Percentiles rank a stretch among this genome's conserved stretches.
Conservation (phyloP, 2,329 filamentous ascomycete genomes). For the Colletotrichum brevisporum region DNA sequence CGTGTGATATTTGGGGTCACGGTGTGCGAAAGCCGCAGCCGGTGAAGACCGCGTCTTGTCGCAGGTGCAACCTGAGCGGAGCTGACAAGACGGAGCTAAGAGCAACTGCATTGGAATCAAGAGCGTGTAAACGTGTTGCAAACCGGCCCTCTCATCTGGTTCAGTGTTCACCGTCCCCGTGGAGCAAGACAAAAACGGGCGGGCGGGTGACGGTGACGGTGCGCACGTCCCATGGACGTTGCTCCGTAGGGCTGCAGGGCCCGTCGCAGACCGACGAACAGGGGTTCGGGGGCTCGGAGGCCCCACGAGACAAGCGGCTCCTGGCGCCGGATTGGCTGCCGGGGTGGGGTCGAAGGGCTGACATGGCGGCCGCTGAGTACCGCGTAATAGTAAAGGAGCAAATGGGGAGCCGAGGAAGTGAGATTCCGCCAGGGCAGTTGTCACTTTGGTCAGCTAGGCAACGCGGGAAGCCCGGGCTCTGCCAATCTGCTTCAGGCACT, state of each 20-base stretch:
- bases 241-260: conserved; percentile 39
- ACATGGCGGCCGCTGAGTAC: conserved; percentile 31
- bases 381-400: conserved; percentile 39
- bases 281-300: conserved; percentile 34
- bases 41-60: not conserved
- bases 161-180: not conserved
- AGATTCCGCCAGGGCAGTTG: conserved; percentile 29
- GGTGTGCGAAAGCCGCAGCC: conserved; percentile 1
- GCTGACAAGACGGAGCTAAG: conserved; percentile 7
- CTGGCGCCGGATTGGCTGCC: conserved; percentile 30
- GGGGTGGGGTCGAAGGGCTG: conserved; percentile 2
- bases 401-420: conserved; percentile 33
- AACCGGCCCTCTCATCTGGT: too few relatives aligned
- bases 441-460: conserved; percentile 34
- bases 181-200: not conserved
- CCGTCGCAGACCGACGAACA: conserved; percentile 37
- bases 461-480: conserved; percentile 34
- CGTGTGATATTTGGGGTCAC: conserved; percentile 16
- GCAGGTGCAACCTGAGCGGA: not conserved
- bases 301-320: conserved; percentile 31
- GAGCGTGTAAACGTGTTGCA: too few relatives aligned
- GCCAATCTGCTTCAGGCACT: not conserved
- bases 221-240: conserved; percentile 24
- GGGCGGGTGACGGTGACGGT: conserved; percentile 8
- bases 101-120: not conserved